A percentile compares a stretch with the other conserved stretches of the same genome.
These are phyloP conservation scores for Aspergillus latus DNA, from an alignment of 2,329 filamentous ascomycete species.

Conservation along the genomic window DNA sequence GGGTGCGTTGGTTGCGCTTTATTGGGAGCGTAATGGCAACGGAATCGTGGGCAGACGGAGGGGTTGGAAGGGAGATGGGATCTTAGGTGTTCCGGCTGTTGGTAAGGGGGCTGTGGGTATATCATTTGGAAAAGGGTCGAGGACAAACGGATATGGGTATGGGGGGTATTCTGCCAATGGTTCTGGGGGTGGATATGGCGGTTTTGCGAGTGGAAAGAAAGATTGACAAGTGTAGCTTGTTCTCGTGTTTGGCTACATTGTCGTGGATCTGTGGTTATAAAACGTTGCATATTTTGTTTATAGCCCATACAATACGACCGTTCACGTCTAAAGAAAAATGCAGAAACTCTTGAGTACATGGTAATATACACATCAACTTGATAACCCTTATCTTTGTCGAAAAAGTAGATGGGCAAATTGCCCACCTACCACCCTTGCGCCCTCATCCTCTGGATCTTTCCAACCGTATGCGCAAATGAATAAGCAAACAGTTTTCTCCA, in stretches of 20 bases:
- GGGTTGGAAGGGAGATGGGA: slow-evolving; percentile 49
- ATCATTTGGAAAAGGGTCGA: slow-evolving; percentile 54
- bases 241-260: background rate
- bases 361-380: slow-evolving; percentile 19
- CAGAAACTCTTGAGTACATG: background rate
- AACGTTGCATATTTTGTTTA: slow-evolving; percentile 3
- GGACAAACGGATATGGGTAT: slow-evolving; percentile 59
- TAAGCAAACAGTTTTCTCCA: slow-evolving; percentile 48
- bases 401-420: background rate
- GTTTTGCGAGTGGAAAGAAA: slow-evolving; percentile 42
- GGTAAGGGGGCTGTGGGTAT: slow-evolving; percentile 52
- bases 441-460: slow-evolving; percentile 45
- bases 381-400: background rate
- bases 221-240: slow-evolving; percentile 32
- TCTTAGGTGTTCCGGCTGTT: slow-evolving; percentile 44
- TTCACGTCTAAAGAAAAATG: slow-evolving; percentile 1
- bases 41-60: slow-evolving; percentile 20
- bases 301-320: background rate
- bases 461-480: slow-evolving; percentile 44
- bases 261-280: slow-evolving; percentile 1
- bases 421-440: slow-evolving; percentile 46
- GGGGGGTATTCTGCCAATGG: slow-evolving; percentile 51
- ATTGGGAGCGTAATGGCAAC: slow-evolving; percentile 37
- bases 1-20: slow-evolving; percentile 38
- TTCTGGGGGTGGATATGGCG: slow-evolving; percentile 35